Conservation (phyloP, 495 filamentous ascomycete species). For the Haplographium delicatum region DNA sequence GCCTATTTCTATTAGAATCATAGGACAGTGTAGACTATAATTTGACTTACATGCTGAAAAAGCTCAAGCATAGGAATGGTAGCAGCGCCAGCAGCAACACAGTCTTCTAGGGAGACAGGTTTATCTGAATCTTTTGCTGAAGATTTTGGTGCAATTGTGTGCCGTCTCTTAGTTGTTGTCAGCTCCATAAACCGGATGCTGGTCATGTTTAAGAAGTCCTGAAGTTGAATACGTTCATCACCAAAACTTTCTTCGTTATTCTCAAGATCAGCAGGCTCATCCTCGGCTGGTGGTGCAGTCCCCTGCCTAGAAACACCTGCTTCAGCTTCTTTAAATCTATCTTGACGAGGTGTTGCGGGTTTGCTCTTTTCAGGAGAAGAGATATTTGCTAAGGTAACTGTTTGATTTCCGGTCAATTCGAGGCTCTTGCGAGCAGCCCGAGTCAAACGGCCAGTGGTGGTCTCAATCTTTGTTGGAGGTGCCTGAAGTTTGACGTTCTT, state of each 20-base stretch:
- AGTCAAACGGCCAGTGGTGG: conserved; percentile 50
- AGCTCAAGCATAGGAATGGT: conserved; percentile 89
- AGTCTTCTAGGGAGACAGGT: conserved; percentile 59
- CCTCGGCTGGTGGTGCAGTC: conserved; percentile 37
- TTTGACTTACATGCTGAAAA: conserved; percentile 75
- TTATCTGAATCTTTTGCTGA: conserved; percentile 38
- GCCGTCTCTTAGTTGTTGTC: conserved; percentile 81
- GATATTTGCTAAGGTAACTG: conserved; percentile 35
- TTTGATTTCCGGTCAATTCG: conserved; percentile 23
- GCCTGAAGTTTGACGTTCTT: conserved; percentile 66
- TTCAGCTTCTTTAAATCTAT: conserved; percentile 43
- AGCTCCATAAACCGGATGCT: conserved; percentile 97
- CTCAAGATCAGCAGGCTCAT: conserved; percentile 23
- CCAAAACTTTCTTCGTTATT: conserved; percentile 34
- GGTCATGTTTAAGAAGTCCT: conserved; percentile 92
- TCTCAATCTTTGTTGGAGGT: conserved; percentile 60
- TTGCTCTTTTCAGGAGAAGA: conserved; percentile 40
- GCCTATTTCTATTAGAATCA: conserved; percentile 52
- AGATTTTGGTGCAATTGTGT: conserved; percentile 63
- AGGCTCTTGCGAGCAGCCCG: conserved; percentile 43
- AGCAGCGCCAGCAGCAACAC: conserved; percentile 84
- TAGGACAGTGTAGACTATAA: neutral
- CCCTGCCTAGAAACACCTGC: conserved; percentile 36
- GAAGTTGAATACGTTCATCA: conserved; percentile 70
- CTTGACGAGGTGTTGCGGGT: conserved; percentile 45